Percentiles rank a stretch among this genome's conserved stretches.
Conservation (phyloP, 1,284 basidiomycete species). For the Heliocybe sulcata region DNA sequence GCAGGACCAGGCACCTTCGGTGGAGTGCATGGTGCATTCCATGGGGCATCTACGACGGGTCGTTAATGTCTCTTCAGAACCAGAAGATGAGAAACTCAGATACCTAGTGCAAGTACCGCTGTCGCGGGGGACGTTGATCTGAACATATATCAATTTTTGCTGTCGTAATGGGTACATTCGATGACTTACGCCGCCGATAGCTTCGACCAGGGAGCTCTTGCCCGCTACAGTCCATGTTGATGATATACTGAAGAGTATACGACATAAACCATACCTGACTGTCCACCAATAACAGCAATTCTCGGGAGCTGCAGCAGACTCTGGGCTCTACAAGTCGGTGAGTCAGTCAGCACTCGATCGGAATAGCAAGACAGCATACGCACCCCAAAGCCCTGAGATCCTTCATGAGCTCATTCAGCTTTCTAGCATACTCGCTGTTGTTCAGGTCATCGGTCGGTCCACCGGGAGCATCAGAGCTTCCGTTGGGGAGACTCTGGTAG, state of each 20-base stretch:
- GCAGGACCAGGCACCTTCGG: constrained; percentile 23
- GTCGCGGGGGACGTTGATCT: constrained; percentile 29
- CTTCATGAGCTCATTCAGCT: constrained; percentile 37
- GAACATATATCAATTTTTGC: constrained; percentile 8
- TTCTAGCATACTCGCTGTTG: constrained; percentile 34
- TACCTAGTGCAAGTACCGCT: constrained; percentile 39
- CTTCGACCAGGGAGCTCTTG: constrained; percentile 35
- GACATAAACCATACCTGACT: constrained; percentile 22
- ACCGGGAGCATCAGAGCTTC: neutral
- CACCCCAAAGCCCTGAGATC: constrained; percentile 38
- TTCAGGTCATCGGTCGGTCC: neutral
- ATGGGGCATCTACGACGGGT: constrained; percentile 26
- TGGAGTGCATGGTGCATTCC: constrained; percentile 28
- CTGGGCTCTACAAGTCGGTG: constrained; percentile 8
- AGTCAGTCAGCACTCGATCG: neutral
- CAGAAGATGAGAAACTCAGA: constrained; percentile 6
- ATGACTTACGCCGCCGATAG: constrained; percentile 42
- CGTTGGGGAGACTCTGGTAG: no score
- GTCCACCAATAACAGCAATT: constrained; percentile 18
- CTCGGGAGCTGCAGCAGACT: constrained; percentile 12
- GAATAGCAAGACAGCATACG: constrained; percentile 4
- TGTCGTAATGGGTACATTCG: neutral
- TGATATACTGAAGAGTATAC: neutral
- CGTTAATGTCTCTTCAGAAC: constrained; percentile 1
- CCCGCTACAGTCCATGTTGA: constrained; percentile 27